A percentile compares a stretch with the other conserved stretches of the same genome.
phyloP scores from a whole-genome alignment of 2,329 filamentous ascomycete species.

The Aspergillus tubingensis region DNA sequence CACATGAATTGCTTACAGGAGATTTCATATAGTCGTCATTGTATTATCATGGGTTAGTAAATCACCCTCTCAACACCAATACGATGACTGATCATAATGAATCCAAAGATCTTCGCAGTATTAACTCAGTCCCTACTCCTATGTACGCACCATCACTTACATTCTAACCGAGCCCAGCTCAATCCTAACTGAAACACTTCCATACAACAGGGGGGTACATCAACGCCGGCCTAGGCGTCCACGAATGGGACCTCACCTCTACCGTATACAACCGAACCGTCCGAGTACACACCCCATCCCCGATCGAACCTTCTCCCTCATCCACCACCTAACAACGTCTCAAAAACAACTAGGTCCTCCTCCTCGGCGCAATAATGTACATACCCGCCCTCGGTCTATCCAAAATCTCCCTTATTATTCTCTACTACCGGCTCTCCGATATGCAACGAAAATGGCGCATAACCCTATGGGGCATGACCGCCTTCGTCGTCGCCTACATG shows the following conservation, averaged over 20 bases:
- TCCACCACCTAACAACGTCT: neutral
- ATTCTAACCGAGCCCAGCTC: neutral
- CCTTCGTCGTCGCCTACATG: constrained; percentile 1
- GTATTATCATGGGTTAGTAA: neutral
- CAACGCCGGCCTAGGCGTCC: neutral
- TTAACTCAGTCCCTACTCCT: neutral
- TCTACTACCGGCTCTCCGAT: constrained; percentile 9
- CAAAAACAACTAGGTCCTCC: neutral
- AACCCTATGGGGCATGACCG: neutral
- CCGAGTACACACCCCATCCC: neutral
- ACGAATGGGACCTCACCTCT: neutral
- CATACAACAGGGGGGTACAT: neutral
- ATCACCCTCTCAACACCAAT: neutral
- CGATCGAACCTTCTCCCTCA: too few relatives aligned
- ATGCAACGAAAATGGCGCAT: constrained; percentile 2
- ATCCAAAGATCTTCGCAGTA: neutral
- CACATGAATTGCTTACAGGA: neutral
- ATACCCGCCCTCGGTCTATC: constrained; percentile 4
- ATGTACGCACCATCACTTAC: neutral
- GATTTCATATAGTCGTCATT: neutral
- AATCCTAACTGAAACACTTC: neutral
- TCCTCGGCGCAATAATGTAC: constrained; percentile 2
- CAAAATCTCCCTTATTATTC: constrained; percentile 7
- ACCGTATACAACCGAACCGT: neutral
- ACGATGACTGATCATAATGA: neutral